A percentile compares a stretch with the other conserved stretches of the same genome.
These are phyloP conservation scores for Zygoascus tannicola DNA, from an alignment of 805 yeast genomes.

Conservation along the genomic window DNA sequence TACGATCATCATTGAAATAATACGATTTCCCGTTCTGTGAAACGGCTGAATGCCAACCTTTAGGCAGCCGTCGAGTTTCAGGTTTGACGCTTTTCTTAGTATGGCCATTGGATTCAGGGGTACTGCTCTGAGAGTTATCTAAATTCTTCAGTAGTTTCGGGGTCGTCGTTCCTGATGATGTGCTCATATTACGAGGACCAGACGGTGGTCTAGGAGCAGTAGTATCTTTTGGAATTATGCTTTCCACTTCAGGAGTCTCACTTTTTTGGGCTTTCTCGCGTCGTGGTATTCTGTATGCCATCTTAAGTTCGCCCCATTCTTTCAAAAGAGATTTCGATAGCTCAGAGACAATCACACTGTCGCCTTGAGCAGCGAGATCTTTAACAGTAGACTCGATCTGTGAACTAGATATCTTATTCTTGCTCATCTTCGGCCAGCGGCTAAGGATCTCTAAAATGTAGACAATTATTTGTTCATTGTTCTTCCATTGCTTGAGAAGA, in stretches of 20 bases:
- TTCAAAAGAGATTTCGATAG: slow-evolving; percentile 41
- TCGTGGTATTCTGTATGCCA: slow-evolving; percentile 82
- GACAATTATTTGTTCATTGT: slow-evolving; percentile 34
- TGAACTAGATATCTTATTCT: slow-evolving; percentile 66
- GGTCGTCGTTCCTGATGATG: background rate
- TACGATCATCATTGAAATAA: slow-evolving; percentile 44
- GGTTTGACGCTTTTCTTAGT: slow-evolving; percentile 31
- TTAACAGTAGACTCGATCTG: slow-evolving; percentile 58
- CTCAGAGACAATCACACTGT: slow-evolving; percentile 19
- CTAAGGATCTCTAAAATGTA: slow-evolving; percentile 49
- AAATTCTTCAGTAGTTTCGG: background rate
- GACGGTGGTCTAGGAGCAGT: background rate
- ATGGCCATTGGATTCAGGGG: slow-evolving; percentile 37
- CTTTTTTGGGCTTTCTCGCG: slow-evolving; percentile 23
- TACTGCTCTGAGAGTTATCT: background rate
- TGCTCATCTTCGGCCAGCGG: slow-evolving; percentile 63
- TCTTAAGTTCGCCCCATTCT: slow-evolving; percentile 65
- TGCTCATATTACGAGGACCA: background rate
- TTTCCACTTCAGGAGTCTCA: slow-evolving; percentile 5
- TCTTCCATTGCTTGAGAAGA: slow-evolving; percentile 37
- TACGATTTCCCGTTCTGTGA: slow-evolving; percentile 39
- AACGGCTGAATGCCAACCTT: slow-evolving; percentile 56
- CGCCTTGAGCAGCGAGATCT: slow-evolving; percentile 29
- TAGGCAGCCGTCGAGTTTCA: slow-evolving; percentile 33
- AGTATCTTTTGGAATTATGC: slow-evolving; percentile 3